Base-by-base conservation (phyloP, 352 stramenopile species). In the Pythium insidiosum region DNA sequence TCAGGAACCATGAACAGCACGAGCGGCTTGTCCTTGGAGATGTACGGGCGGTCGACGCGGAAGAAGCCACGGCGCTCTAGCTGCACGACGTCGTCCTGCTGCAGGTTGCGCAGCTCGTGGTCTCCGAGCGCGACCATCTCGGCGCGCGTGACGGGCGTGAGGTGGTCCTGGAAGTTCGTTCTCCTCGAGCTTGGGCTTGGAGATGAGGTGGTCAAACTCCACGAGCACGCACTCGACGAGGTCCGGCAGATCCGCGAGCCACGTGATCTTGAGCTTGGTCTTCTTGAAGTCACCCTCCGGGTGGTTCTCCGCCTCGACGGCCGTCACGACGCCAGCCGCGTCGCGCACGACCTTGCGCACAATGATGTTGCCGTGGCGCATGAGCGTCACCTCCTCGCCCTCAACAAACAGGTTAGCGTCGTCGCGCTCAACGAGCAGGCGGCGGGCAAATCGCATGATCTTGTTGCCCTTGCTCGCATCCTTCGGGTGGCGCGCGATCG, bases 171-270 rank as follows among this genome's bases (percentile, higher is more conserved):
- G 62, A 99, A 98, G 47, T 99, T 85, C 96, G 26, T 85, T 90
- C 41, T 99, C 96, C 62, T 99, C 97, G 22, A 99, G 77, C 65
- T 98, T 98, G 25, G 96, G 82, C 77, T 99, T 99, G 25, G 85
- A 97, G 13, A 99, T 90, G 38, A 99, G 67, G 68, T 99, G 94
- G 63, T 99, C 97, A 63, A 99, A 99, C 72, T 99, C 97, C 31
- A 97, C 89, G 6, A 99, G 67, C 53, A 80, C 77, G 12, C 94
- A 77, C 22, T 84, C 79, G 40, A 95, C 84, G 18, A 95, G 67
- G 41, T 97, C 86, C 16, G 80, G 68, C 38, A 90, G 75, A 47
- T 96, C 74, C 7, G 90, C 85, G 40, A 99, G 78, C 96, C 96
- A 99, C 35, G 86, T 97, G 22, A 99, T 62, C 65, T 98, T 98